A percentile compares a stretch with the other conserved stretches of the same genome.
These are phyloP conservation scores for Stephania yunnanensis DNA, from an alignment of 164 flowering plant species.

Conservation along the genomic window DNA sequence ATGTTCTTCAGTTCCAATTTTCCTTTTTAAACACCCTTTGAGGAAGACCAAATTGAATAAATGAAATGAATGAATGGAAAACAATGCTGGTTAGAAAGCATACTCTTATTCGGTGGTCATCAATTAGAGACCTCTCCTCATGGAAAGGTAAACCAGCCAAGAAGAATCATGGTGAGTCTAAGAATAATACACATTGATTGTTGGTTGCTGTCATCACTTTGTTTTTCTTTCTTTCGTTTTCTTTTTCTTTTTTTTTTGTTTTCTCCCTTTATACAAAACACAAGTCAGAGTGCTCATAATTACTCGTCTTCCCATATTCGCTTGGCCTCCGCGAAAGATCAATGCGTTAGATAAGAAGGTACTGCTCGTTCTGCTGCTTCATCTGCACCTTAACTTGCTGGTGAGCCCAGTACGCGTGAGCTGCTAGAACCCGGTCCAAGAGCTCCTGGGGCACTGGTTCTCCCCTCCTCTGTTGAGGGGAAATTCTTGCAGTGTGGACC, in stretches of 20 bases:
- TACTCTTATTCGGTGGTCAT: constrained; percentile 15
- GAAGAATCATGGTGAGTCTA: constrained; percentile 16
- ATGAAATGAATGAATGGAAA: not conserved
- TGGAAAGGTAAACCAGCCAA: constrained; percentile 9
- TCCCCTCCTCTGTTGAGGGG: constrained; percentile 81
- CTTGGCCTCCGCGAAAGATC: not conserved
- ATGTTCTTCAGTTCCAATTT: not conserved
- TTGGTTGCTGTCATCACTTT: constrained; percentile 4
- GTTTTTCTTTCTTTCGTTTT: constrained; percentile 11
- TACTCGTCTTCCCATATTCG: not conserved
- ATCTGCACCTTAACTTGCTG: constrained; percentile 59
- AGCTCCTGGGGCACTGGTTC: constrained; percentile 84
- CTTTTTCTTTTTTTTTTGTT: not conserved
- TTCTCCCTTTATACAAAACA: constrained; percentile 11
- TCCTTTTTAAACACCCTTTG: not conserved
- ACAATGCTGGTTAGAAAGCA: constrained; percentile 4
- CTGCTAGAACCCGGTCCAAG: constrained; percentile 58
- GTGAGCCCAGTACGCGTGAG: constrained; percentile 68
- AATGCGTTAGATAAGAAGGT: constrained; percentile 28
- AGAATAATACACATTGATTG: constrained; percentile 15
- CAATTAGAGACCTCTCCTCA: constrained; percentile 9
- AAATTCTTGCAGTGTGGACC: constrained; percentile 73
- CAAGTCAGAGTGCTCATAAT: constrained; percentile 3
- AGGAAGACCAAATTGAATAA: not conserved
- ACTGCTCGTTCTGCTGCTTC: constrained; percentile 29